phyloP scores from a whole-genome alignment of 2,329 filamentous ascomycete species.

The Hypoxylon rubiginosum region DNA sequence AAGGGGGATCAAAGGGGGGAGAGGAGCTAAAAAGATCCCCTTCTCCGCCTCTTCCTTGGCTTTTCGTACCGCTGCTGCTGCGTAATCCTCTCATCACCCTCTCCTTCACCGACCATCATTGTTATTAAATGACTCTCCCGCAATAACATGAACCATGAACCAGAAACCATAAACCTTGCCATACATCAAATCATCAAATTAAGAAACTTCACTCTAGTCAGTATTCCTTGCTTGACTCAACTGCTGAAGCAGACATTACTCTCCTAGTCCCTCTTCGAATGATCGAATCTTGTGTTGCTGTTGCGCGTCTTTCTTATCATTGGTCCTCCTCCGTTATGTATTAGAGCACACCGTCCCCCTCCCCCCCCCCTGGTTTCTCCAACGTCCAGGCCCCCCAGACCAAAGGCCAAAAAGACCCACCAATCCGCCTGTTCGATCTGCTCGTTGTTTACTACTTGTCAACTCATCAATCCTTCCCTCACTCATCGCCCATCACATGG shows the following conservation, averaged over 20 bases:
- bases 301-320: constrained; percentile 26
- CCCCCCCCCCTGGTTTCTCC: no score
- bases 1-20: constrained; percentile 8
- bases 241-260: neutral
- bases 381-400: neutral
- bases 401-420: constrained; percentile 23
- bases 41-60: constrained; percentile 27
- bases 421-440: constrained; percentile 1
- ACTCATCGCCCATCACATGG: constrained; percentile 36
- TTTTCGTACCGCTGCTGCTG: constrained; percentile 14
- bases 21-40: neutral
- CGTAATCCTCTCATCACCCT: constrained; percentile 39
- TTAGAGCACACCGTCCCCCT: constrained; percentile 21
- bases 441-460: neutral
- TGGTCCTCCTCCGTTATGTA: neutral
- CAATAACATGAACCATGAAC: constrained; percentile 22
- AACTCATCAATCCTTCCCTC: constrained; percentile 9
- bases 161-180: neutral
- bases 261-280: constrained; percentile 11
- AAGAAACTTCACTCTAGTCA: constrained; percentile 8
- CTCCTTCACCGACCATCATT: constrained; percentile 4
- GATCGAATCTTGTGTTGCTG: constrained; percentile 31
- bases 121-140: constrained; percentile 7
- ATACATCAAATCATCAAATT: no score
- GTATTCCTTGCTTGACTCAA: constrained; percentile 1